Evolutionary conservation across 208 protist genomes (phyloP).

Genomic region (Trypanosoma avium): DNA sequence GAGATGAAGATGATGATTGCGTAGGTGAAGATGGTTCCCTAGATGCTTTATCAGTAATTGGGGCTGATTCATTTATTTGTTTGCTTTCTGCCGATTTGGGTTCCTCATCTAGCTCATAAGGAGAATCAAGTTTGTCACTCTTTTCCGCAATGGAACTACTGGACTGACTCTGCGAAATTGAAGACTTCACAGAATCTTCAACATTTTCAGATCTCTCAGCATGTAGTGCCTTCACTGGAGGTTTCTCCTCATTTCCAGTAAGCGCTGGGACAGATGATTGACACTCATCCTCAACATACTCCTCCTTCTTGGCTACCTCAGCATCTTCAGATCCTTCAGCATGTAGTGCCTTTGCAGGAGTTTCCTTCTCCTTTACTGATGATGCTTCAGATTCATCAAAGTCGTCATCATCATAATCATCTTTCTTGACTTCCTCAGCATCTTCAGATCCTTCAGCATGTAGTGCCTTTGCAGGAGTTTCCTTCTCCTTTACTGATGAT

Average conservation of each 20-base stretch:
- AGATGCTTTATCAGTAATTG: too few relatives aligned
- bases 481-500: background rate
- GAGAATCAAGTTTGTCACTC: background rate
- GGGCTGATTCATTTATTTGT: too few relatives aligned
- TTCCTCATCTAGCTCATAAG: constrained; percentile 37
- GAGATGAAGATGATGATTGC: background rate
- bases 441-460: constrained; percentile 11
- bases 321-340: constrained; percentile 7
- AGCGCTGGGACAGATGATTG: background rate
- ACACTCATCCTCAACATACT: constrained; percentile 10
- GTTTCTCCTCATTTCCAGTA: too few relatives aligned
- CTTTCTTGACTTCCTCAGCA: too few relatives aligned
- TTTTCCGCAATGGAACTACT: constrained; percentile 1
- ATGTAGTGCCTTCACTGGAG: background rate
- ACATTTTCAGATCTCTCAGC: constrained; percentile 2
- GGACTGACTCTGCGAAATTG: too few relatives aligned
- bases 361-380: too few relatives aligned
- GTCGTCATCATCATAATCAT: constrained; percentile 11
- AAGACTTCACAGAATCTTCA: too few relatives aligned
- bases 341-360: background rate
- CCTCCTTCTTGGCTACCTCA: background rate
- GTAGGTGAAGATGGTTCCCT: background rate
- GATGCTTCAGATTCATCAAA: constrained; percentile 3
- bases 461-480: background rate
- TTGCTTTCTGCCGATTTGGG: constrained; percentile 15